Conservation (phyloP, 2,329 filamentous ascomycete species). For the Ophiobolus disseminans region DNA sequence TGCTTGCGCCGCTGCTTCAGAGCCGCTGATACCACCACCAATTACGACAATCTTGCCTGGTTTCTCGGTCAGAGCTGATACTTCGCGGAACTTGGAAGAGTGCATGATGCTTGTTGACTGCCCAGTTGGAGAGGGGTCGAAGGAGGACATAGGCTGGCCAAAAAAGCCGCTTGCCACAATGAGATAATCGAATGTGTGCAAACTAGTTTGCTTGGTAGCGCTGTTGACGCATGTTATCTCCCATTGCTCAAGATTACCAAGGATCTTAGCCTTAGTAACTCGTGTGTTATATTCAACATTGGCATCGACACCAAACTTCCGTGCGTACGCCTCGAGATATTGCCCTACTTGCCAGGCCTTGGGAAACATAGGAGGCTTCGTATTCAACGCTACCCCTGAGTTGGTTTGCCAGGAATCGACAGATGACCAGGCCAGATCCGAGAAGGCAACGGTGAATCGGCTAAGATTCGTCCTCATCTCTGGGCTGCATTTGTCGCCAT, state of each 20-base stretch:
- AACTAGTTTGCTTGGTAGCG: slow-evolving; percentile 12
- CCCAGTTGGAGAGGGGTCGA: slow-evolving; percentile 9
- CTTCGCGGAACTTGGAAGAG: slow-evolving; percentile 37
- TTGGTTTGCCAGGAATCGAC: slow-evolving; percentile 40
- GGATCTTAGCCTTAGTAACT: slow-evolving; percentile 36
- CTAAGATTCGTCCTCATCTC: slow-evolving; percentile 72
- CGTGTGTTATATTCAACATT: slow-evolving; percentile 59
- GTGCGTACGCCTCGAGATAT: slow-evolving; percentile 72
- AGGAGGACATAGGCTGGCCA: slow-evolving; percentile 44
- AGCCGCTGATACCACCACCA: slow-evolving; percentile 82
- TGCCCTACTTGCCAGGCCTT: slow-evolving; percentile 77
- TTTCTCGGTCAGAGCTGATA: slow-evolving; percentile 23
- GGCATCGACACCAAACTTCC: slow-evolving; percentile 62
- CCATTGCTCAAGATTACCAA: slow-evolving; percentile 27
- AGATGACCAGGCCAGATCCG: slow-evolving; percentile 73
- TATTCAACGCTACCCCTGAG: slow-evolving; percentile 1
- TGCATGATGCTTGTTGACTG: slow-evolving; percentile 27
- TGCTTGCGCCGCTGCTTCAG: slow-evolving; percentile 76
- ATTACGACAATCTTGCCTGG: slow-evolving; percentile 72
- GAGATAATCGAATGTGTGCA: slow-evolving; percentile 68
- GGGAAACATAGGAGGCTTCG: slow-evolving; percentile 68
- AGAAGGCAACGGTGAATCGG: slow-evolving; percentile 70
- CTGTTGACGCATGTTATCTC: slow-evolving; percentile 25
- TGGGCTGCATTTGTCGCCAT: slow-evolving; percentile 68
- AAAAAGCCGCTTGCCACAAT: slow-evolving; percentile 81